A percentile compares a stretch with the other conserved stretches of the same genome.
Evolutionary conservation across 805 yeast genomes (phyloP).

Genomic region (Pichia cabralensis): DNA sequence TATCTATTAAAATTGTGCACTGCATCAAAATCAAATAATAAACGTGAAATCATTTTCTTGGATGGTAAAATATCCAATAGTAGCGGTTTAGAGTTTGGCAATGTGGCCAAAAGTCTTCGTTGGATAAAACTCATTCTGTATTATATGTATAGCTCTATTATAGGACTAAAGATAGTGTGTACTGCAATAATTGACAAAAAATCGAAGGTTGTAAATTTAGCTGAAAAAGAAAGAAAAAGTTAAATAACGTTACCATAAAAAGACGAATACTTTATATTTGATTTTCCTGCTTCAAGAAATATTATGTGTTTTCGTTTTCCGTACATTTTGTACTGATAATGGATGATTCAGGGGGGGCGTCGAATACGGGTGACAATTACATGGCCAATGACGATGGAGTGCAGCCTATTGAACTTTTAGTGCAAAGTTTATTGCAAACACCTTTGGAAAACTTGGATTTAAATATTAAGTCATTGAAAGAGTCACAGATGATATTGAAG

Average conservation of each 20-base stretch:
- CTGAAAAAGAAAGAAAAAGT: too few relatives aligned
- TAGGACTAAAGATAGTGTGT: too few relatives aligned
- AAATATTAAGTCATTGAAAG: slow-evolving; percentile 42
- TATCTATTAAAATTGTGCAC: slow-evolving; percentile 43
- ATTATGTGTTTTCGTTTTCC: too few relatives aligned
- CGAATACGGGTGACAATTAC: too few relatives aligned
- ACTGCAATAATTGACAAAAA: too few relatives aligned
- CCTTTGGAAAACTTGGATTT: slow-evolving; percentile 43
- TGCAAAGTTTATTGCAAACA: slow-evolving; percentile 44
- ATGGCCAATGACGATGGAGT: slow-evolving; percentile 14
- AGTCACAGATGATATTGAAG: slow-evolving; percentile 44
- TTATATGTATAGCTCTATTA: too few relatives aligned
- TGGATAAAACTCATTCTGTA: too few relatives aligned
- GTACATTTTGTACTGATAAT: not conserved
- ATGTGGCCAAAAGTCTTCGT: slow-evolving; percentile 8
- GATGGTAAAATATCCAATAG: slow-evolving; percentile 46
- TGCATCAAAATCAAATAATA: slow-evolving; percentile 60
- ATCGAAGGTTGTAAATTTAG: too few relatives aligned
- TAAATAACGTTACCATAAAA: too few relatives aligned
- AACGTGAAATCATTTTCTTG: slow-evolving; percentile 43
- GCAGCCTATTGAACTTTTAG: slow-evolving; percentile 52
- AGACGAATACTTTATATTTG: too few relatives aligned
- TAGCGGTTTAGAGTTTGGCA: slow-evolving; percentile 23
- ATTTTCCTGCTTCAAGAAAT: too few relatives aligned
- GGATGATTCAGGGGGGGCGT: too few relatives aligned